Conservation (phyloP, 352 stramenopile species). For the Globisporangium cederbergense region DNA sequence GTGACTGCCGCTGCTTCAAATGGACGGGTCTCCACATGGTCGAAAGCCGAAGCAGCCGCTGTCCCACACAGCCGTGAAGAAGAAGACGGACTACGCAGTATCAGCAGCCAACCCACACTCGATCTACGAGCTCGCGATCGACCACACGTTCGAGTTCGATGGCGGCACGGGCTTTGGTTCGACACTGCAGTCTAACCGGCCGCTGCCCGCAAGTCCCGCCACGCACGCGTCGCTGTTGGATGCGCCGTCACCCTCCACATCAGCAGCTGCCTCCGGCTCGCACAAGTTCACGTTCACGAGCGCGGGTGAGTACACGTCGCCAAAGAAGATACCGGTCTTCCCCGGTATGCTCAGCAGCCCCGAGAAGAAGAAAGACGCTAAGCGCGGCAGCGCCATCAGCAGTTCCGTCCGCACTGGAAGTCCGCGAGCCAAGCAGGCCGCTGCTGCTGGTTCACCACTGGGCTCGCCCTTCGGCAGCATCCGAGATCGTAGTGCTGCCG, state of each 20-base stretch:
- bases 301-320: conserved; percentile 61
- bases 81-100: background rate
- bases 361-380: conserved; percentile 36
- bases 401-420: conserved; percentile 10
- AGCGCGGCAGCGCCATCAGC: background rate
- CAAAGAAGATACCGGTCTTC: conserved; percentile 76
- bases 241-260: conserved; percentile 18
- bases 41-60: background rate
- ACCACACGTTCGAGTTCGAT: conserved; percentile 71
- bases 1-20: background rate
- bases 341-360: conserved; percentile 58
- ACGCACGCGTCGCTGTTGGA: conserved; percentile 10
- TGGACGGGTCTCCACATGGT: background rate
- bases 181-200: conserved; percentile 56
- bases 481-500: background rate
- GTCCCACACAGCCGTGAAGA: background rate
- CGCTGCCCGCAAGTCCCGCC: conserved; percentile 34
- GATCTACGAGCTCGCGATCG: conserved; percentile 37
- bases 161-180: conserved; percentile 57
- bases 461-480: background rate
- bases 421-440: conserved; percentile 22
- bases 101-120: conserved; percentile 1
- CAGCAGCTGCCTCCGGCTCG: conserved; percentile 1
- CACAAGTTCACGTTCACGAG: conserved; percentile 76
- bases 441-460: background rate